Base-by-base conservation (phyloP, 805 yeast species). In the Saccharomyces paradoxus region DNA sequence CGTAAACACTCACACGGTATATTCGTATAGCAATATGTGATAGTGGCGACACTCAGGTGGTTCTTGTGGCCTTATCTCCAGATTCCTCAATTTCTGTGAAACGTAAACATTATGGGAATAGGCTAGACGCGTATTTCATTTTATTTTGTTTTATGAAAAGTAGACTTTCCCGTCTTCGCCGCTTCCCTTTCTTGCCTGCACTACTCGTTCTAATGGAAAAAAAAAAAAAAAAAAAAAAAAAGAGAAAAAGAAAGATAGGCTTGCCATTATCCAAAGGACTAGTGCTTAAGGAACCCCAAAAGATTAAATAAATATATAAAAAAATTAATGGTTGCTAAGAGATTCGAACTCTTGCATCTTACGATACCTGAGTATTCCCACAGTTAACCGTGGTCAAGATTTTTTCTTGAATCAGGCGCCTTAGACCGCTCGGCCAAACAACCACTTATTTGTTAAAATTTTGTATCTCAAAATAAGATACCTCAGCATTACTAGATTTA, bases 381-480 rank as follows among this genome's bases (percentile, higher is more conserved):
- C 44, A 17, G 44, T 37, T n/a, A 37, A 37, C 44, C 7, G 24
- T 12, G 44, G 44, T 37, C 44, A 37, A 37, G 44, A 37, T n/a
- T 1, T 37, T 41, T 32, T 50, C 52, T 50, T 50, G 52, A 50
- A 50, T 50, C 52, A 50, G 52, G 52, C 52, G 52, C 52, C 52
- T 50, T 50, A 50, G 52, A 50, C 52, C 52, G 52, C 44, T 37
- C 44, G 44, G 44, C 44, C 44, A 37, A 37, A 48, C 32, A 28
- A 48, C 44, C 44, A 3, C 13, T 37, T 17, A 17, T 17, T 37
- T 37, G 22, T n/a, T 37, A n/a, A n/a, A n/a, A n/a, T n/a, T n/a
- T n/a, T n/a, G n/a, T n/a, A n/a, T n/a, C n/a, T n/a, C n/a, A n/a
- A n/a, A n/a, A n/a, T n/a, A n/a, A n/a, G n/a, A n/a, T n/a, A n/a